Evolutionary conservation across 805 yeast species (phyloP).

Genomic region (Pichia exigua): DNA sequence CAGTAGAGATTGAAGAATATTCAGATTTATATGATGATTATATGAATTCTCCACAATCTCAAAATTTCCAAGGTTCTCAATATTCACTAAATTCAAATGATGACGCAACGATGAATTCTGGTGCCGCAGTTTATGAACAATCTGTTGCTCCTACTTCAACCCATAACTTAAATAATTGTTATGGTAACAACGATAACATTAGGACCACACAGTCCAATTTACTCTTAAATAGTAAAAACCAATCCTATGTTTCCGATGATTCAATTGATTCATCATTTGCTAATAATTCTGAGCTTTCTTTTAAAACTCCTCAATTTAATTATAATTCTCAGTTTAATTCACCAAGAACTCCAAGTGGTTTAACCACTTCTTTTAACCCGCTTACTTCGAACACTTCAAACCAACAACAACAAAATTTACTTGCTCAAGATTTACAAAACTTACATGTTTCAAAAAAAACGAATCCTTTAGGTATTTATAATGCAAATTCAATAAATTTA

Average conservation of each 20-base stretch:
- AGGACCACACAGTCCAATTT: background rate
- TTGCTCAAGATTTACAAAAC: background rate
- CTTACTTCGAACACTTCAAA: background rate
- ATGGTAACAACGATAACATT: background rate
- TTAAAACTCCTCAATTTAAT: conserved; percentile 2
- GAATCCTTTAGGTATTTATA: background rate
- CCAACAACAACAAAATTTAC: background rate
- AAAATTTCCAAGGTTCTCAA: background rate
- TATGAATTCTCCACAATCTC: conserved; percentile 12
- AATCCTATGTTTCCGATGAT: conserved; percentile 2
- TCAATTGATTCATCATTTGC: conserved; percentile 8
- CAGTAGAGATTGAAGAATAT: conserved; percentile 14
- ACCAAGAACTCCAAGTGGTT: conserved; percentile 2
- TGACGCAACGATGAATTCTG: conserved; percentile 3
- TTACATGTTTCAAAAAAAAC: background rate
- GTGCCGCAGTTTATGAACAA: conserved; percentile 10
- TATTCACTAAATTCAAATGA: background rate
- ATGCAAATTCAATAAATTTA: too few species aligned
- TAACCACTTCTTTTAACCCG: background rate
- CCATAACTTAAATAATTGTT: background rate
- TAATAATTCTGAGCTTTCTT: background rate
- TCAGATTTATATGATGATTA: conserved; percentile 26
- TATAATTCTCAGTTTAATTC: background rate
- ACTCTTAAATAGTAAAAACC: background rate
- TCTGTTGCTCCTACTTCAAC: conserved; percentile 2